Conservation (phyloP, 208 protist genomes). For the Crithidia bombi region DNA sequence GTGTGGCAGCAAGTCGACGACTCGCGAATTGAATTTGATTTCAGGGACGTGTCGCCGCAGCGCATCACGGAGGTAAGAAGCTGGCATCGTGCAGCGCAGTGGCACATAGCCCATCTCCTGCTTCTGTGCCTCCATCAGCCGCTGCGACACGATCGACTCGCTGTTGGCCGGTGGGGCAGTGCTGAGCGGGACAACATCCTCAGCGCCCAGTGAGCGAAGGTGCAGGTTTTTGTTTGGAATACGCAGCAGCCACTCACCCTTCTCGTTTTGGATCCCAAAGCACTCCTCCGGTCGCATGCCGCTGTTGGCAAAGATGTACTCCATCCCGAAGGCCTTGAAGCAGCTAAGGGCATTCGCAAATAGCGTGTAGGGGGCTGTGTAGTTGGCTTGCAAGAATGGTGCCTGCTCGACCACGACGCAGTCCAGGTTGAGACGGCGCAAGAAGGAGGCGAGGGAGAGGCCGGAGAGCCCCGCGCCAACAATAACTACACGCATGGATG, state of each 20-base stretch:
- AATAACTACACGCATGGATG: conserved; percentile 79
- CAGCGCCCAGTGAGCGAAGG: conserved; percentile 48
- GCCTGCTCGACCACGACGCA: conserved; percentile 88
- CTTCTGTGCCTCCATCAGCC: conserved; percentile 60
- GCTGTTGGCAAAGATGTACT: conserved; percentile 51
- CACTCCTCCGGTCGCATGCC: conserved; percentile 54
- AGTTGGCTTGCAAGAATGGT: conserved; percentile 66
- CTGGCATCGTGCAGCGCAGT: conserved; percentile 71
- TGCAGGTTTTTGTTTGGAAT: conserved; percentile 65
- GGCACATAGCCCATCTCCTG: conserved; percentile 78
- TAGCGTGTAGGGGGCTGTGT: conserved; percentile 68
- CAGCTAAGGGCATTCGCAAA: conserved; percentile 91
- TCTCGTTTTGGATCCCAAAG: conserved; percentile 75
- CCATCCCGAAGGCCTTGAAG: conserved; percentile 87
- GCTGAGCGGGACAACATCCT: conserved; percentile 79
- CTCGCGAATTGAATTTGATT: conserved; percentile 71
- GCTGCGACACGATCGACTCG: conserved; percentile 82
- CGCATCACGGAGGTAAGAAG: conserved; percentile 53
- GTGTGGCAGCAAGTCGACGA: conserved; percentile 83
- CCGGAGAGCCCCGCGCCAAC: conserved; percentile 88
- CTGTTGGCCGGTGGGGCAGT: conserved; percentile 84
- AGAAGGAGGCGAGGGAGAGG: conserved; percentile 77
- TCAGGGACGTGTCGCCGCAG: conserved; percentile 72
- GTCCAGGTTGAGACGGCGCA: conserved; percentile 82
- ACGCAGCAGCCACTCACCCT: conserved; percentile 62